Evolutionary conservation across 225 moss, liverwort and hornwort genomes (phyloP), one percentile per base, ranked within the genome.

Genomic region (Polytrichum commune): DNA sequence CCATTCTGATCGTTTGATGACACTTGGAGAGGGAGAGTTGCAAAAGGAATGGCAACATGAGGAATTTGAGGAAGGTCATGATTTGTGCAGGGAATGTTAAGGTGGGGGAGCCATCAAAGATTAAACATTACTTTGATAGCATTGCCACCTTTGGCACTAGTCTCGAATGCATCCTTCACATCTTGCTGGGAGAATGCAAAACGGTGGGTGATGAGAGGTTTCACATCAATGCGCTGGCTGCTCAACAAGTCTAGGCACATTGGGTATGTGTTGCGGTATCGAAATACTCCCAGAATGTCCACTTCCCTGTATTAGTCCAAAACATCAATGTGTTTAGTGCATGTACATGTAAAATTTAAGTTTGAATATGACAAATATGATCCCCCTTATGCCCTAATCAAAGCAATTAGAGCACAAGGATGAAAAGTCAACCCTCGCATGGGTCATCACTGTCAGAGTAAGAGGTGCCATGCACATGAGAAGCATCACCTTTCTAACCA

Each of bases 41-140:
- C 35, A 16, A 38, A 46, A 4, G 46, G 46, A 38, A 38, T 10
- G 38, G 38, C 38, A 38, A 38, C 9, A 38, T 38, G 38, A 10
- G 38, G 38, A 46, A 46, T 46, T 46, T 1, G 46, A 46, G 46
- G 46, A 46, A 46, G 35, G 38, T 38, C 38, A 38, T 9, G 1
- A 38, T 9, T 38, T 2, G 38, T 38, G 38, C 10, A 38, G 9
- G 38, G 38, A 30, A 38, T 38, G 38, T 10, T 10, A 2, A 38
- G 33, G 33, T 3, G 2, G 2, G 9, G 38, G 16, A 13, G 46
- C 4, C 46, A 63, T 77, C 78, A 84, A 27, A 95, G 89, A 18
- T 92, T 91, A 72, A 95, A 95, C 91, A 95, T 92, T 62, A 95
- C 95, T 72, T 92, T 95, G 72, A 95, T 86, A n/a, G 92, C 90